A percentile compares a stretch with the other conserved stretches of the same genome.
phyloP scores from a whole-genome alignment of 352 stramenopile genomes.

The Phytophthora capsici region DNA sequence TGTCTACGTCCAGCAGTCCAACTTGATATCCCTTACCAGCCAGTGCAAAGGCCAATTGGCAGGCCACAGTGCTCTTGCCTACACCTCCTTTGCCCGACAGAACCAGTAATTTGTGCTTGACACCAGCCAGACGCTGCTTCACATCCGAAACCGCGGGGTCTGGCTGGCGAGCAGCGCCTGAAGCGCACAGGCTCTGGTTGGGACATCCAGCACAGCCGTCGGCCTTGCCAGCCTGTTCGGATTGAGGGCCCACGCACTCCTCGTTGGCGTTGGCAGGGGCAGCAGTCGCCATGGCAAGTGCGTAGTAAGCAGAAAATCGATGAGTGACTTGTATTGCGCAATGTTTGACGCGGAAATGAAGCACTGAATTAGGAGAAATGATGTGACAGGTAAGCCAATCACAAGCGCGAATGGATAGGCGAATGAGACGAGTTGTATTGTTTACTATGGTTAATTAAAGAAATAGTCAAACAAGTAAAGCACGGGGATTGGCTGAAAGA shows the following conservation, averaged over 20 bases:
- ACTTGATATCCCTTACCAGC: constrained; percentile 94
- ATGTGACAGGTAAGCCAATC: no score
- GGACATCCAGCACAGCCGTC: constrained; percentile 97
- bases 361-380: no score
- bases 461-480: no score
- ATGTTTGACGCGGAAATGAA: no score
- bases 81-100: constrained; percentile 99
- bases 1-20: constrained; percentile 99
- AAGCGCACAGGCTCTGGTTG: constrained; percentile 97
- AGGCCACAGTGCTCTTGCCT: constrained; percentile 99
- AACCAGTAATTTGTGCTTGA: constrained; percentile 99
- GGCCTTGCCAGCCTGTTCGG: constrained; percentile 94
- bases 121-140: constrained; percentile 68
- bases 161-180: constrained; percentile 86
- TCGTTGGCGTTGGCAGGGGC: constrained; percentile 74
- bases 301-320: constrained; percentile 14
- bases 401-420: no score
- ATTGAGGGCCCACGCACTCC: constrained; percentile 96
- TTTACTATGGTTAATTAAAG: no score
- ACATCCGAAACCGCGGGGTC: constrained; percentile 93
- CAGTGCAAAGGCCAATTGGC: constrained; percentile 97
- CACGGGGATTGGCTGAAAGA: no score
- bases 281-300: constrained; percentile 41
- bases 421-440: no score
- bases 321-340: constrained; percentile 6